Conservation (phyloP, 108 stramenopile species). For the Discostella pseudostelligera region DNA sequence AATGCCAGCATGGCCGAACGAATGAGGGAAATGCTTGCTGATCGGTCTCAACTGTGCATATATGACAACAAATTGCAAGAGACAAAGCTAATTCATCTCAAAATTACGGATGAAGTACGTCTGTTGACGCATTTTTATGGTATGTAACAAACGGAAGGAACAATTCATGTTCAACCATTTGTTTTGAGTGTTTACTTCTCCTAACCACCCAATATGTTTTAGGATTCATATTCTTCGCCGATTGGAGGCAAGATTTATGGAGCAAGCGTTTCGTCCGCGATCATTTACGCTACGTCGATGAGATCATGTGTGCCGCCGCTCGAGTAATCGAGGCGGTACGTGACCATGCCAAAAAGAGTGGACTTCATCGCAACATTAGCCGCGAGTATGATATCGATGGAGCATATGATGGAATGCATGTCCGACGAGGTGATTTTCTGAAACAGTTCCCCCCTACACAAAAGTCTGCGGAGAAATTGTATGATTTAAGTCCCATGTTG, state of each 20-base stretch:
- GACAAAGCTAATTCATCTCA: slow-evolving; percentile 47
- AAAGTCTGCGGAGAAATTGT: slow-evolving; percentile 46
- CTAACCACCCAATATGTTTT: no score
- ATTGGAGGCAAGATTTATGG: slow-evolving; percentile 64
- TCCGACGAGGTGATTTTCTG: slow-evolving; percentile 79
- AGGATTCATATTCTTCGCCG: slow-evolving; percentile 65
- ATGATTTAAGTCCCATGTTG: slow-evolving; percentile 50
- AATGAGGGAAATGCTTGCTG: slow-evolving; percentile 61
- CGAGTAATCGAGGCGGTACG: slow-evolving; percentile 48
- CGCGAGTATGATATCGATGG: slow-evolving; percentile 44
- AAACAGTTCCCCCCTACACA: slow-evolving; percentile 50
- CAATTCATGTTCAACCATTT: not conserved
- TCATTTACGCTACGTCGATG: slow-evolving; percentile 52
- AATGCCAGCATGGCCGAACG: slow-evolving; percentile 51
- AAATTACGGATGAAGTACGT: slow-evolving; percentile 22
- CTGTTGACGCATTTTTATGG: slow-evolving; percentile 56
- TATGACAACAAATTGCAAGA: slow-evolving; percentile 53
- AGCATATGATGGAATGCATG: slow-evolving; percentile 78
- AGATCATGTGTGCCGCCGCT: slow-evolving; percentile 61
- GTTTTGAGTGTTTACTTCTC: not conserved
- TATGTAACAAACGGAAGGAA: no score
- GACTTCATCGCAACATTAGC: slow-evolving; percentile 18
- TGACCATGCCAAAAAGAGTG: slow-evolving; percentile 39
- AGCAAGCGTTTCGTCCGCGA: slow-evolving; percentile 56
- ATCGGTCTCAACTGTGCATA: slow-evolving; percentile 44